Percentiles rank a stretch among this genome's conserved stretches.
Conservation (phyloP, 805 yeast genomes). For the Torulaspora microellipsoides region DNA sequence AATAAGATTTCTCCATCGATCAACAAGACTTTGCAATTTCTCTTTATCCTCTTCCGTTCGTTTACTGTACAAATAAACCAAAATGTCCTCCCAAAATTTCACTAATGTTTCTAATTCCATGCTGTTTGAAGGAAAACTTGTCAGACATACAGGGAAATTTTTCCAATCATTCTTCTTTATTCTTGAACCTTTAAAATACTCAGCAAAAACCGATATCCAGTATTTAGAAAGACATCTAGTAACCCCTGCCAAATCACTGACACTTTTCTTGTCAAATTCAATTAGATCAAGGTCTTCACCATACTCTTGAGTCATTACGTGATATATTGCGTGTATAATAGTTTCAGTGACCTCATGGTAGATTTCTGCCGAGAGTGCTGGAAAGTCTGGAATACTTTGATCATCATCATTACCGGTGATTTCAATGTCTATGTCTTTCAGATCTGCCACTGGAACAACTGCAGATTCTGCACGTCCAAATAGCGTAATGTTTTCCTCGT, state of each 20-base stretch:
- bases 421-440: background rate
- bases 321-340: conserved; percentile 44
- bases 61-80: conserved; percentile 41
- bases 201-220: conserved; percentile 56
- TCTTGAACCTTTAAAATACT: conserved; percentile 36
- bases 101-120: conserved; percentile 39
- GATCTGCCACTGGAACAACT: background rate
- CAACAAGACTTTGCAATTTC: conserved; percentile 1
- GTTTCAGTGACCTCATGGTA: conserved; percentile 41
- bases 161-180: conserved; percentile 26
- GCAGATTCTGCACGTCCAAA: conserved; percentile 4
- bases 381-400: background rate
- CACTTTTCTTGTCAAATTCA: conserved; percentile 41
- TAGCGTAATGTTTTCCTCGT: conserved; percentile 34
- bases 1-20: conserved; percentile 5
- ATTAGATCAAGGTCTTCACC: conserved; percentile 51
- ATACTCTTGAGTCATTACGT: conserved; percentile 49
- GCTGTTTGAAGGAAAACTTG: conserved; percentile 29
- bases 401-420: background rate
- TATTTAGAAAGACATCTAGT: conserved; percentile 41
- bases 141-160: conserved; percentile 22
- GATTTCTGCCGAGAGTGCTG: conserved; percentile 21
- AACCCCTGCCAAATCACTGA: conserved; percentile 41
- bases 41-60: conserved; percentile 32
- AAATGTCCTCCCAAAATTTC: conserved; percentile 48